Percentiles rank a stretch among this genome's conserved stretches.
Conservation (phyloP, 768 basidiomycete species). For the Boletus edulis region DNA sequence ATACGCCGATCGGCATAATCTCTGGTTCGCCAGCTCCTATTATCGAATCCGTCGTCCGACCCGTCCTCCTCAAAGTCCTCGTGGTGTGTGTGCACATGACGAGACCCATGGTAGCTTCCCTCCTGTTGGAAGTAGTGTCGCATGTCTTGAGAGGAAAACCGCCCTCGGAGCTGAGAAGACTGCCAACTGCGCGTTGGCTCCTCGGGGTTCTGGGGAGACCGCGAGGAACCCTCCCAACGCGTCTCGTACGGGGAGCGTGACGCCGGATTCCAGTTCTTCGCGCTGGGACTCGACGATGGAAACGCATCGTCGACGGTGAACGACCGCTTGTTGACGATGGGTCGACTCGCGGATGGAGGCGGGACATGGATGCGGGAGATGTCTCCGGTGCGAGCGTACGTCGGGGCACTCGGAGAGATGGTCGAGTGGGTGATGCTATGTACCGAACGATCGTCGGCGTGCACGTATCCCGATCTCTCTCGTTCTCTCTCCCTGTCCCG, state of each 20-base stretch:
- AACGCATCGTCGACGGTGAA: conserved; percentile 27
- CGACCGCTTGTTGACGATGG: conserved; percentile 30
- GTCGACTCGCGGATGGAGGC: conserved; percentile 30
- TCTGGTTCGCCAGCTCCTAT: conserved; percentile 25
- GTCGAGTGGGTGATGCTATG: not conserved
- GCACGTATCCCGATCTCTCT: conserved; percentile 13
- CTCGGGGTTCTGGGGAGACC: conserved; percentile 31
- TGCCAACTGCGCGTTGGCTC: conserved; percentile 32
- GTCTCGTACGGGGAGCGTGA: conserved; percentile 28
- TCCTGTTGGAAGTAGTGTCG: conserved; percentile 24
- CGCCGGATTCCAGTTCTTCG: conserved; percentile 17
- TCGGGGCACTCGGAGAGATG: conserved; percentile 15
- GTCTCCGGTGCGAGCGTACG: conserved; percentile 12
- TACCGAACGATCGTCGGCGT: conserved; percentile 25
- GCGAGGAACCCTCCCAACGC: conserved; percentile 28
- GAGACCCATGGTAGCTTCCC: conserved; percentile 5
- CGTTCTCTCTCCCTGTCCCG: conserved; percentile 24
- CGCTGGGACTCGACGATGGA: conserved; percentile 18
- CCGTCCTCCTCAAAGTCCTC: conserved; percentile 32
- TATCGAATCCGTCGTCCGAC: conserved; percentile 33
- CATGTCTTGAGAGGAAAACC: conserved; percentile 33
- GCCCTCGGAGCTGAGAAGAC: conserved; percentile 22
- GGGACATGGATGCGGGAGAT: conserved; percentile 18
- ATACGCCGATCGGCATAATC: conserved; percentile 32
- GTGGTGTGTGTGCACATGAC: conserved; percentile 25